phyloP scores from a whole-genome alignment of 257 asterid species.

The Jaltomata sinuosa region DNA sequence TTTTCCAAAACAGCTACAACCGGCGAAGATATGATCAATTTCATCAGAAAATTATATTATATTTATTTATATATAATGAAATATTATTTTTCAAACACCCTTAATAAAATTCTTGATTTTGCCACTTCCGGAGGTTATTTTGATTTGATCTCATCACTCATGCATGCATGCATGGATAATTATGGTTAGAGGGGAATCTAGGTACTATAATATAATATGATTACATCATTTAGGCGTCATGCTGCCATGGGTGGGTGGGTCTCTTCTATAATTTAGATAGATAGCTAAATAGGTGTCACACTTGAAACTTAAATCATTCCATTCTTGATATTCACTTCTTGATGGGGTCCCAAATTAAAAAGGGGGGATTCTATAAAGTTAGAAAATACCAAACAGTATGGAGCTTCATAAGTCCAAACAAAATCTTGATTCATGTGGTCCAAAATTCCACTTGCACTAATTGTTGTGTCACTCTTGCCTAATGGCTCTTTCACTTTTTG shows the following conservation, averaged over 20 bases:
- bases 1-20: neutral
- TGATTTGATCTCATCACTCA: neutral
- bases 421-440: neutral
- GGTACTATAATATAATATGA: neutral
- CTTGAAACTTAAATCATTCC: neutral
- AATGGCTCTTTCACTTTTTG: neutral
- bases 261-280: neutral
- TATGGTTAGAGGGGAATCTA: neutral
- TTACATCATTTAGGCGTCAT: neutral
- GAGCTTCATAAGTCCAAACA: neutral
- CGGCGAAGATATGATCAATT: neutral
- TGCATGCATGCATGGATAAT: neutral
- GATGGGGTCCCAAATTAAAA: neutral
- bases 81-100: neutral
- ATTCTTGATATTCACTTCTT: neutral
- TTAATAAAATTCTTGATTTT: neutral
- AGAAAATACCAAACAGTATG: neutral
- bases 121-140: neutral
- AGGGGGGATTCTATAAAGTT: neutral
- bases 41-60: neutral
- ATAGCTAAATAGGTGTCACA: neutral
- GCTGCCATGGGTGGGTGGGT: neutral
- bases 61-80: neutral
- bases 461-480: neutral
- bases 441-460: neutral